Conservation (phyloP, 768 basidiomycete genomes). For the Rhizopogon rudus region DNA sequence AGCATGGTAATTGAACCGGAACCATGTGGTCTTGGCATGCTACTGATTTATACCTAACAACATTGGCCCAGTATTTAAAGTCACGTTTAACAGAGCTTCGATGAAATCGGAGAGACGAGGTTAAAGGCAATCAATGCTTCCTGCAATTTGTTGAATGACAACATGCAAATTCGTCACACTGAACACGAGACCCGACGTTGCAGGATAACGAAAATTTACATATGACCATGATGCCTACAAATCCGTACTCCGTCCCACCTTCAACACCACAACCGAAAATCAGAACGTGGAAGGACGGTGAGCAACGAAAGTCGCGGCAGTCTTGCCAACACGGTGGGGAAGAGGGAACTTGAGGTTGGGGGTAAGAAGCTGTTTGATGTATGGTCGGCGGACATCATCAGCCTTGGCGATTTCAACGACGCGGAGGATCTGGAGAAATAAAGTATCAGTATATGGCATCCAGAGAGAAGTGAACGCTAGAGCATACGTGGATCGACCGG, state of each 20-base stretch:
- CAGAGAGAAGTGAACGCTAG: not conserved
- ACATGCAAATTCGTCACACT: too few relatives aligned
- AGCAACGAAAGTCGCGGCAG: constrained; percentile 77
- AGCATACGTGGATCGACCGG: constrained; percentile 90
- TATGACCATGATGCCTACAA: not conserved
- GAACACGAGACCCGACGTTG: too few relatives aligned
- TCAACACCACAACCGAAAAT: constrained; percentile 3
- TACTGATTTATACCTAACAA: too few relatives aligned
- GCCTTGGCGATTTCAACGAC: constrained; percentile 94
- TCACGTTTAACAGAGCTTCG: too few relatives aligned
- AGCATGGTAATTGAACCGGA: too few relatives aligned
- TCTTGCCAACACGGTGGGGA: constrained; percentile 81
- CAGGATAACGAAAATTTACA: not conserved
- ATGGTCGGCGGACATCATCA: constrained; percentile 89
- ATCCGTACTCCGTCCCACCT: not conserved
- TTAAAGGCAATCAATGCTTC: too few relatives aligned
- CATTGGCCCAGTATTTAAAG: too few relatives aligned
- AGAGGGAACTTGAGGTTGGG: constrained; percentile 97
- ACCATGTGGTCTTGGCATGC: too few relatives aligned
- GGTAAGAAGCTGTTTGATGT: constrained; percentile 93
- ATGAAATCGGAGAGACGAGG: too few relatives aligned
- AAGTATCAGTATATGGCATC: not conserved
- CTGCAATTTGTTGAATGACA: too few relatives aligned
- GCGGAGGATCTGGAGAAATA: constrained; percentile 76
- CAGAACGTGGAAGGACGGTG: constrained; percentile 72